Evolutionary conservation across 2,329 filamentous ascomycete species (phyloP), one percentile per base, ranked within the genome.

Genomic region (Alternaria consortialis): DNA sequence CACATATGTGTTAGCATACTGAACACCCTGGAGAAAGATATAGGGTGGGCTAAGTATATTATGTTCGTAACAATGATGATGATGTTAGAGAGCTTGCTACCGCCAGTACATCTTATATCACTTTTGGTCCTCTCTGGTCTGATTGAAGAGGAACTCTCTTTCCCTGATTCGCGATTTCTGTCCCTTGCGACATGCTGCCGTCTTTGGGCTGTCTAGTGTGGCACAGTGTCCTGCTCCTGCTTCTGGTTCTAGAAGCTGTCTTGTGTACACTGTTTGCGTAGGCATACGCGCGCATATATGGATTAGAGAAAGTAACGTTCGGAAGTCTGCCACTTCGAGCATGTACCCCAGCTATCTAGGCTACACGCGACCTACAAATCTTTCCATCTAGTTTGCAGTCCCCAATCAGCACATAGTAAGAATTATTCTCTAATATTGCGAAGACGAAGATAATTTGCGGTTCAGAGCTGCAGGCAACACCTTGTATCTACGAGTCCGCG

Each of bases 381-480:
- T 25, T 25, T 51, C 34, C 8, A 51, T 51, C 9, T 11, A n/a
- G 6, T 51, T 51, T 37, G n/a, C 27, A 29, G 47, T 51, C 12
- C 23, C 47, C 5, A 51, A 51, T 13, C 7, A 51, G n/a, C 2
- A 25, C 11, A 27, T 51, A 27, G 47, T 51, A 37, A 51, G 34
- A 27, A 50, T 12, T 13, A 50, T 37, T 36, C 47, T 53, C 7
- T 27, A 53, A 27, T 17, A 53, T 17, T 53, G 6, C 9, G 20
- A 53, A 53, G 37, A 53, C 8, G n/a, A 53, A 20, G 15, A 53
- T 13, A 53, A 53, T 29, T 37, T 31, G 20, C 20, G 15, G 13
- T 13, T 42, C 32, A 53, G n/a, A 53, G 50, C 50, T 32, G 25
- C 23, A 31, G 27, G 36, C 20, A 53, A 53, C 25, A 53, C 25